Evolutionary conservation across 2,329 filamentous ascomycete genomes (phyloP).

Genomic region (Diaporthe longicolla): DNA sequence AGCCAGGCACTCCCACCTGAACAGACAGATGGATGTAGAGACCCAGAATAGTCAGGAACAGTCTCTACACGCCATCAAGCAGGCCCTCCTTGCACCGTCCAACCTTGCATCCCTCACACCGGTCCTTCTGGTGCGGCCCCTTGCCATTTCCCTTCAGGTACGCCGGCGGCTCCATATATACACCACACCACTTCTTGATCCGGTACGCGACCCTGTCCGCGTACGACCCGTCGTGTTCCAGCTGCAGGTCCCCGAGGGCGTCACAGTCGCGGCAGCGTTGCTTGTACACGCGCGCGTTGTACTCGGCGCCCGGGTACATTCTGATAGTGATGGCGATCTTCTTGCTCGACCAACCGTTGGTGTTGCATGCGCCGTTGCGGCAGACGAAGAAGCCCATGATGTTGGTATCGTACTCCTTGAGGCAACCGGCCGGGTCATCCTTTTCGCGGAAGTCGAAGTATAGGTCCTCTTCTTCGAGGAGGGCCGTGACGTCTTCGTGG

Average conservation of each 20-base stretch:
- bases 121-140: background rate
- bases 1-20: background rate
- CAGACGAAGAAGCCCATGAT: conserved; percentile 45
- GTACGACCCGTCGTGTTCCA: conserved; percentile 45
- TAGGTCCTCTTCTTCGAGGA: conserved; percentile 25
- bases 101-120: conserved; percentile 36
- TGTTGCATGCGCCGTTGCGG: conserved; percentile 36
- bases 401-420: conserved; percentile 39
- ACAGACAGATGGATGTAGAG: too few species aligned
- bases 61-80: background rate
- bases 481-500: background rate
- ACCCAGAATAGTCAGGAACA: too few species aligned
- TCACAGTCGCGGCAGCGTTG: conserved; percentile 47
- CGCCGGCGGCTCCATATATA: too few species aligned
- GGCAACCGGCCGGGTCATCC: background rate
- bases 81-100: conserved; percentile 8
- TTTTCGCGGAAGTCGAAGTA: conserved; percentile 16
- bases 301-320: conserved; percentile 42
- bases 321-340: conserved; percentile 43
- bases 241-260: conserved; percentile 41
- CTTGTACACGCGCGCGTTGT: conserved; percentile 48
- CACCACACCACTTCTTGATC: conserved; percentile 47
- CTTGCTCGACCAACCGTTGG: conserved; percentile 43
- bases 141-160: too few species aligned
- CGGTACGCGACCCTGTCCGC: conserved; percentile 48